Percentiles rank a stretch among this genome's conserved stretches.
These are phyloP conservation scores for Arabis alpina DNA, from an alignment of 345 rosid genomes.

Conservation along the genomic window DNA sequence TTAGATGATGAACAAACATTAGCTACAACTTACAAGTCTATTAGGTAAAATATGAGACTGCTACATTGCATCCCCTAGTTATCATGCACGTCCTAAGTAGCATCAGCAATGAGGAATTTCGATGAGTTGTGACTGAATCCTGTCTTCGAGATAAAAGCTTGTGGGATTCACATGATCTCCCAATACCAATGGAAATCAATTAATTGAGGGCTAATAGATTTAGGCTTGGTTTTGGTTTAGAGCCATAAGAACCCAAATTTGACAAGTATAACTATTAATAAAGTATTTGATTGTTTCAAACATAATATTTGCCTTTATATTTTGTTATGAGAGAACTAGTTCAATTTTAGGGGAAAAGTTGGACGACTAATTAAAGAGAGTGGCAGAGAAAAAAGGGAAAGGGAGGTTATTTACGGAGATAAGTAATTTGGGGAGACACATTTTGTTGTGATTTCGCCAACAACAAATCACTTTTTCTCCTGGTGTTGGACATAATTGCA, in stretches of 20 bases:
- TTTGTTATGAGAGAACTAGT: background rate
- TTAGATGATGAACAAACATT: background rate
- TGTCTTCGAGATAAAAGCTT: too few species aligned
- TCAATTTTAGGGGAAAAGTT: background rate
- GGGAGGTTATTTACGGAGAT: conserved; percentile 4
- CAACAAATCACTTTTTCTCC: background rate
- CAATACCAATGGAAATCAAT: too few species aligned
- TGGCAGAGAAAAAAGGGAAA: background rate
- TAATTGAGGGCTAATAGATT: too few species aligned
- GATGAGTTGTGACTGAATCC: too few species aligned
- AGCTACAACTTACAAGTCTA: background rate
- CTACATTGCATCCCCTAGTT: too few species aligned
- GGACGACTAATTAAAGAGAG: conserved; percentile 1
- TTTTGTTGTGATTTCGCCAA: conserved; percentile 26
- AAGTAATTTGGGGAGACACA: background rate
- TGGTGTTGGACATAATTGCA: conserved; percentile 10
- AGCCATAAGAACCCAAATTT: background rate
- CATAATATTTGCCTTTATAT: background rate
- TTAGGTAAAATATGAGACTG: background rate
- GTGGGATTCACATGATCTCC: too few species aligned
- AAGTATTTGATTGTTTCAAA: background rate
- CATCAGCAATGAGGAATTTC: too few species aligned
- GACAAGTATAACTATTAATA: background rate
- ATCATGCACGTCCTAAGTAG: too few species aligned
- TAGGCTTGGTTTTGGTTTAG: too few species aligned